Evolutionary conservation across 176 grass and related monocot genomes (phyloP), one percentile per base, ranked within the genome.

Genomic region (Zoysia japonica): DNA sequence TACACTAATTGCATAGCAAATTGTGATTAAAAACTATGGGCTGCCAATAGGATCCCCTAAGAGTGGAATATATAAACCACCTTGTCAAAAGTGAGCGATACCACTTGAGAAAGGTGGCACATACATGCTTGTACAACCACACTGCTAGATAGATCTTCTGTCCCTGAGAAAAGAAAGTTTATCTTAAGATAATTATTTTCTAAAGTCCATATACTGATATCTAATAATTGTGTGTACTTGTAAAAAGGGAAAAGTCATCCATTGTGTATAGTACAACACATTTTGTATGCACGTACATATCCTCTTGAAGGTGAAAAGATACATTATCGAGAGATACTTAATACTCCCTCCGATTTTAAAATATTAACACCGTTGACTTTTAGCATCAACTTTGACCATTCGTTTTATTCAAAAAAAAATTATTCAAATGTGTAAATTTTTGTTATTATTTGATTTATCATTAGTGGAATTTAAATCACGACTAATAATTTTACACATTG

Each of bases 41-140:
- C 66, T 65, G 20, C 37, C 19, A 52, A 78, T 78, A 44, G 55
- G 67, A 78, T 71, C 1, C n/a, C 39, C 11, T 49, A 78, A 54
- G 47, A 47, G 67, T 85, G 75, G 83, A 71, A 78, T 72, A 28
- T 28, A 28, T 28, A 56, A 72, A 56, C 64, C 56, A 78, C 65
- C 66, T 9, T 65, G 75, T 1, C 12, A 84, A 81, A 77, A 41
- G 44, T n/a, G 39, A 42, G 52, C 64, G 46, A 70, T 53, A 38
- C 67, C 47, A 78, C 56, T 78, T 77, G 54, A 62, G 5, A 73
- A 66, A 56, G 11, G 50, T 39, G 49, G 11, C 49, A 28, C 28
- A 28, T 28, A 28, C 28, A 35, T 42, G 57, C 57, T 61, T 61
- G 8, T 28, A 35, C 38, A 28, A 2, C 5, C 20, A 45, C 28